Evolutionary conservation across 139 green algal species (phyloP), one percentile per base, ranked within the genome.

Genomic region (Chlorella sorokiniana): DNA sequence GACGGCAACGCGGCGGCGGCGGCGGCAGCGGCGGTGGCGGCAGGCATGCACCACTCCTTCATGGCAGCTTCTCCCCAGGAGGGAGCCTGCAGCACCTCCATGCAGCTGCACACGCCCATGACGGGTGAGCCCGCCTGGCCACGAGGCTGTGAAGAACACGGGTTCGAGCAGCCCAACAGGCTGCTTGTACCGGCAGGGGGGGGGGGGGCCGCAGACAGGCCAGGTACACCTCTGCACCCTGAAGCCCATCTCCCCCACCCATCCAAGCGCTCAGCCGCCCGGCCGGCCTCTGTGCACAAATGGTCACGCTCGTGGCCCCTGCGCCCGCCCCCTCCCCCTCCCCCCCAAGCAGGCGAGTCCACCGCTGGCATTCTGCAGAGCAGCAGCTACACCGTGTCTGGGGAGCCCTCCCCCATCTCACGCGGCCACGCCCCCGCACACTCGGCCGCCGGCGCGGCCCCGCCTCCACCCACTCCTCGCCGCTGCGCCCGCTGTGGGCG

Each of bases 21-120:
- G 40, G 75, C 59, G 16, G 59, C 40, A 14, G 75, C 56, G 31
- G 56, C 59, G 4, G 75, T 44, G 59, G 75, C 68, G 59, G 75
- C 59, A 42, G 75, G 61, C 59, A 56, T 81, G 75, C 61, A 59
- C 75, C 61, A 81, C 74, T 31, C 35, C 11, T 81, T 72, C n/a
- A 61, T 71, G 75, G 42, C 61, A 16, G 68, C 52, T 78, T 72
- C 79, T 0, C 68, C 72, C 10, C 63, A 73, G 51, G 62, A 85
- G 20, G 68, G 20, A 37, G 62, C 44, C 54, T 79, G 64, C 71
- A 85, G 81, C 71, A 64, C 52, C 61, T 76, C 23, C 81, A 72
- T 85, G 59, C 81, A 81, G 70, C 59, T 81, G 61, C 61, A 76
- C 71, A 85, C 69, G 14, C 71, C 71, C 45, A 77, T 85, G 75